phyloP scores from a whole-genome alignment of 1,284 basidiomycete species.

The Cryptococcus depauperatus region DNA sequence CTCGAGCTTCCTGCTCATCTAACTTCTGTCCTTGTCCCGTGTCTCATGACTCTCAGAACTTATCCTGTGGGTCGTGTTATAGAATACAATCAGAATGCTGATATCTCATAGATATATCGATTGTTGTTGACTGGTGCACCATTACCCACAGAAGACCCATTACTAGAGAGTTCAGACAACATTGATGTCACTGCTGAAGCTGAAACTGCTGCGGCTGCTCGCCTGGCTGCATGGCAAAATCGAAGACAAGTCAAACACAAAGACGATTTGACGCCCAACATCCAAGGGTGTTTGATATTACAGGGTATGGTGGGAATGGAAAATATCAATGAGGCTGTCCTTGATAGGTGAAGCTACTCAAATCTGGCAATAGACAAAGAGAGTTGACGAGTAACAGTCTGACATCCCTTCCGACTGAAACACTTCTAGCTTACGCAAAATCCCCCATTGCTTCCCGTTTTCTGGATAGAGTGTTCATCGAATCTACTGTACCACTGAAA shows the following conservation, averaged over 20 bases:
- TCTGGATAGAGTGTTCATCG: slow-evolving; percentile 67
- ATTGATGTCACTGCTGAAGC: slow-evolving; percentile 36
- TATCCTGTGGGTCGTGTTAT: slow-evolving; percentile 47
- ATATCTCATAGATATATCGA: slow-evolving; percentile 24
- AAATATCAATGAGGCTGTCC: slow-evolving; percentile 58
- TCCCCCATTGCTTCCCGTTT: slow-evolving; percentile 69
- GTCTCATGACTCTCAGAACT: slow-evolving; percentile 57
- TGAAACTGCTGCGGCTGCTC: slow-evolving; percentile 30
- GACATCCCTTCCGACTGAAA: slow-evolving; percentile 53
- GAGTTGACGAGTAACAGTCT: slow-evolving; percentile 48
- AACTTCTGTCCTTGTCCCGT: slow-evolving; percentile 53
- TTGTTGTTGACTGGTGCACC: slow-evolving; percentile 26
- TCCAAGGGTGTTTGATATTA: slow-evolving; percentile 77
- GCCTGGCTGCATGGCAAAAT: slow-evolving; percentile 38
- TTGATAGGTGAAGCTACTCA: slow-evolving; percentile 59
- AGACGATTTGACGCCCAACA: slow-evolving; percentile 53
- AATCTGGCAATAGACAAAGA: neutral
- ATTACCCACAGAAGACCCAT: slow-evolving; percentile 18
- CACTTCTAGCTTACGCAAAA: slow-evolving; percentile 60
- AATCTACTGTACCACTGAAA: slow-evolving; percentile 58
- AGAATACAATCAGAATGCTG: neutral
- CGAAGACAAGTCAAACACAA: slow-evolving; percentile 30
- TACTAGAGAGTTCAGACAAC: slow-evolving; percentile 7
- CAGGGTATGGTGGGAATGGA: slow-evolving; percentile 68
- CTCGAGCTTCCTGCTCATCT: slow-evolving; percentile 53